Conservation (phyloP, 306 rosid genomes). For the Oxytropis ochrocephala region DNA sequence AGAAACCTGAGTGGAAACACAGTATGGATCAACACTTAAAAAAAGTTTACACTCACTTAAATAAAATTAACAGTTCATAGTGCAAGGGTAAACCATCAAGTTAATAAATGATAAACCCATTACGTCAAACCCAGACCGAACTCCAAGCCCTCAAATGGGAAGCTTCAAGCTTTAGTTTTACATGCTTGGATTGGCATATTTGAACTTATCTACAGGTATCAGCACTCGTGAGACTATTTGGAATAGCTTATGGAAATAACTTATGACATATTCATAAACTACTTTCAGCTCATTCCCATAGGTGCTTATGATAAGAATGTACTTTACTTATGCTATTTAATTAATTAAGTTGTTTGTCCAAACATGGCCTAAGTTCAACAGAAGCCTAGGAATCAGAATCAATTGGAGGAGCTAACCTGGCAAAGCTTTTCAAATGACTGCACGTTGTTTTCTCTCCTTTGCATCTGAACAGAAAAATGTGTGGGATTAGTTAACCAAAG, state of each 20-base stretch:
- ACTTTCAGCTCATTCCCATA: neutral
- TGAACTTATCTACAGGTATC: too few species aligned
- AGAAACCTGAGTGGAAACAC: neutral
- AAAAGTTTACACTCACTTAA: neutral
- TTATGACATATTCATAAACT: too few species aligned
- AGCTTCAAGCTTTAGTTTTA: conserved; percentile 2
- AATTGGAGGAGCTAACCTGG: too few species aligned
- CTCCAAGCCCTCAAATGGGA: neutral
- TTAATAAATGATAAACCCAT: conserved; percentile 1
- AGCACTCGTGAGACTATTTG: too few species aligned
- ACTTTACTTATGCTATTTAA: too few species aligned
- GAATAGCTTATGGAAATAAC: too few species aligned
- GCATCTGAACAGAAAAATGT: conserved; percentile 58
- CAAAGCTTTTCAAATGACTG: too few species aligned
- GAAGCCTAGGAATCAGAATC: too few species aligned
- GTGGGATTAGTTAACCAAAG: neutral
- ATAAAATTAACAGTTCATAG: neutral
- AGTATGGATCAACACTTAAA: neutral
- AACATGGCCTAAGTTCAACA: too few species aligned
- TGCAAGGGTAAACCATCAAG: conserved; percentile 6
- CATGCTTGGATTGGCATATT: too few species aligned
- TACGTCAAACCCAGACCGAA: neutral
- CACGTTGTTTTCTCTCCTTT: conserved; percentile 96
- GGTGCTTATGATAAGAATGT: conserved; percentile 16
- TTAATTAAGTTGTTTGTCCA: too few species aligned